phyloP scores from a whole-genome alignment of 148 eudicot species.

The Camellia sinensis region DNA sequence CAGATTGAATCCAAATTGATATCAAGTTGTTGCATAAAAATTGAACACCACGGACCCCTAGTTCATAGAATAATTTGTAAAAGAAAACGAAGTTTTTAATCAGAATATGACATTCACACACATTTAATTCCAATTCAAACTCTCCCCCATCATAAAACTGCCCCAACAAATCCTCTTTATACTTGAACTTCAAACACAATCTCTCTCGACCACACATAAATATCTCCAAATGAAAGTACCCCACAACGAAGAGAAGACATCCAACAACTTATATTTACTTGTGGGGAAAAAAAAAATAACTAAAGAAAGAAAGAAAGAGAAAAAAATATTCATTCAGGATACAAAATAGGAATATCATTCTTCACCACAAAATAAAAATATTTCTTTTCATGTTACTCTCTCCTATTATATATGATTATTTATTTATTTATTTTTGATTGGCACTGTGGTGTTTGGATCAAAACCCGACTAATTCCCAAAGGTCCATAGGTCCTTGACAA shows the following conservation, averaged over 20 bases:
- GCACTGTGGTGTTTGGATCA: no score
- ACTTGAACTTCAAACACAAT: background rate
- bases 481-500: no score
- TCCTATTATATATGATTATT: background rate
- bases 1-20: conserved; percentile 4
- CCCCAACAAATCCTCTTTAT: background rate
- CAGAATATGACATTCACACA: background rate
- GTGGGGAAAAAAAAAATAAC: background rate
- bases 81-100: background rate
- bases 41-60: background rate
- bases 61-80: background rate
- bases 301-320: no score
- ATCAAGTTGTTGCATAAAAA: background rate
- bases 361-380: background rate
- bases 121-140: background rate
- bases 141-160: background rate
- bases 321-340: background rate
- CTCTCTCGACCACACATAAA: background rate
- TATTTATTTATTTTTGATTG: no score
- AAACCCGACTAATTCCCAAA: no score
- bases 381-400: background rate
- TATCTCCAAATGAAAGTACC: background rate
- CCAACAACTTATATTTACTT: background rate
- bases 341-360: background rate
- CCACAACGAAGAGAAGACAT: background rate